These are phyloP conservation scores for Rhododendron williamsianum DNA, from an alignment of 148 eudicot species.

Conservation along the genomic window DNA sequence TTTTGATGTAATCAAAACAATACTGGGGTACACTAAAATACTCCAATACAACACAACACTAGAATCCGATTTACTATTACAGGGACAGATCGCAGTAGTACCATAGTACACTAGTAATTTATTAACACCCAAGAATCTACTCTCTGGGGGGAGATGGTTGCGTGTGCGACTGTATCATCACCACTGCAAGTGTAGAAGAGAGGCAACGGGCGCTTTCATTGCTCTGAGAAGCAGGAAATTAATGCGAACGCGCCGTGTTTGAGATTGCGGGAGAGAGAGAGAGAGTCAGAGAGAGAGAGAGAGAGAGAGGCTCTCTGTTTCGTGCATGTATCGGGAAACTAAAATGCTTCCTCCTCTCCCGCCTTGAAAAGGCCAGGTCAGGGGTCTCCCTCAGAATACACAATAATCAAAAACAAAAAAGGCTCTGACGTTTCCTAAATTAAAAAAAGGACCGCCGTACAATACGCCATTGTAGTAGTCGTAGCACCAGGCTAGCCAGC, in stretches of 20 bases:
- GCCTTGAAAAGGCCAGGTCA: constrained; percentile 17
- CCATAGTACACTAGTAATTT: too few relatives aligned
- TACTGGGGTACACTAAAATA: too few relatives aligned
- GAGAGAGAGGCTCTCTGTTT: not conserved
- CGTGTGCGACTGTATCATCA: not conserved
- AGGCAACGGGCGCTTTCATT: not conserved
- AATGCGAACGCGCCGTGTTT: too few relatives aligned
- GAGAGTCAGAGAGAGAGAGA: too few relatives aligned
- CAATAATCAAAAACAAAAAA: constrained; percentile 25
- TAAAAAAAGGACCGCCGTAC: constrained; percentile 21
- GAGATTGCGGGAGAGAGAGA: too few relatives aligned
- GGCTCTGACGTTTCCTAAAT: constrained; percentile 7
- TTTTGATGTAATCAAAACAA: too few relatives aligned
- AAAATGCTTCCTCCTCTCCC: not conserved
- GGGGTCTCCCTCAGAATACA: not conserved
- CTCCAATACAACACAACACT: too few relatives aligned
- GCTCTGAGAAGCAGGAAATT: not conserved
- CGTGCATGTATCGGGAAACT: not conserved
- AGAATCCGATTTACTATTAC: too few relatives aligned
- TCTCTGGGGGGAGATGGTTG: not conserved
- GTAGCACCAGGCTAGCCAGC: not conserved
- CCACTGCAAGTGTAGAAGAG: not conserved
- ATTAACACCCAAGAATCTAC: not conserved
- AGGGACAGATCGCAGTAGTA: too few relatives aligned
- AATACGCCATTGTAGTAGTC: constrained; percentile 36